Base-by-base conservation (phyloP, 352 stramenopile species). In the Peronospora destructor region DNA sequence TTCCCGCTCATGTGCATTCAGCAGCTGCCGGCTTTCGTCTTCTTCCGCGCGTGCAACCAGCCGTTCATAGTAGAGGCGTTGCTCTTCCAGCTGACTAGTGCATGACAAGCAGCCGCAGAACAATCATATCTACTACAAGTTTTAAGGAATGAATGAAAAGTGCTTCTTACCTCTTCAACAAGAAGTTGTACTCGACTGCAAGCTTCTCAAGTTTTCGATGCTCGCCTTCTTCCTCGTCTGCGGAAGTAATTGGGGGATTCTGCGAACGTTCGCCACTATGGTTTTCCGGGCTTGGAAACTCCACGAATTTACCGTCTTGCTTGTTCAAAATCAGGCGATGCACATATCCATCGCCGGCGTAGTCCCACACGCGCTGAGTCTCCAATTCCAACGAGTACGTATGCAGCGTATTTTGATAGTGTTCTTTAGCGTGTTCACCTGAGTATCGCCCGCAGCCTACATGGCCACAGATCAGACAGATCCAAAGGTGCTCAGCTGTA, bases 401-500 rank as follows among this genome's bases (percentile, higher is more conserved):
- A 78, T 98, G 95, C 46, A 92, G 61, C 6, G 81, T 96, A 32
- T 96, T 68, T 42, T 92, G 79, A 58, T 96, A 98, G 71, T 98
- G 95, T 49, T 94, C 58, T 64, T 95, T 95, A 13, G 92, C 91
- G 57, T 98, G 95, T 58, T 95, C 89, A 44, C 85, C 85, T 8
- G 91, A 95, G 69, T 98, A 98, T 28, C 95, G 87, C 17, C 95
- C 95, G 56, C 93, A 98, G n/a, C 93, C 95, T 25, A 98, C 83
- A 53, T 97, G 82, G 6, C 93, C 92, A 54, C 95, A 98, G 42
- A 97, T 97, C 21, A 98, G 60, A 56, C 95, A 98, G 37, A 98
- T 96, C 95, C 95, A 98, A 17, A 98, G 71, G 48, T 97, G 95
- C 33, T 95, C 82, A 0, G 85, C 88, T 43, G 94, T 95, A 11